These are phyloP conservation scores for Hypoxylon rickii DNA, from an alignment of 495 filamentous ascomycete species.

Conservation along the genomic window DNA sequence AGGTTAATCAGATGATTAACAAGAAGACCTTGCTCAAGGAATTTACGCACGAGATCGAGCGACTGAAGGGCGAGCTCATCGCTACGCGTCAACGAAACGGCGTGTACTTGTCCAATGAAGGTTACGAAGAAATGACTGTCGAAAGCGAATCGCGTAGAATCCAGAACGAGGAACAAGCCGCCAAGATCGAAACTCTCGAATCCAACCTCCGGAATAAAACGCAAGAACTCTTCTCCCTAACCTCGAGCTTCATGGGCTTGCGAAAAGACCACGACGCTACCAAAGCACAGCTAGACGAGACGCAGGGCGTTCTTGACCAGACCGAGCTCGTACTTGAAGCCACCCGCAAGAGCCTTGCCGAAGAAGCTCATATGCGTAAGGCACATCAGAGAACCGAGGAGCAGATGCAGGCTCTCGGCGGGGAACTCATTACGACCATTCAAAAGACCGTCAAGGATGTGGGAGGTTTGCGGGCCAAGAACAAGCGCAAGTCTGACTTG, in stretches of 20 bases:
- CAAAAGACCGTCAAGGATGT: slow-evolving; percentile 78
- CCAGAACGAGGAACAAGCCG: slow-evolving; percentile 86
- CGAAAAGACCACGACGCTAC: slow-evolving; percentile 86
- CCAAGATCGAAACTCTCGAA: slow-evolving; percentile 92
- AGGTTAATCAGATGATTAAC: slow-evolving; percentile 85
- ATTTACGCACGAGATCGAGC: slow-evolving; percentile 92
- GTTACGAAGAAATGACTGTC: slow-evolving; percentile 82
- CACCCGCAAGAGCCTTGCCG: slow-evolving; percentile 73
- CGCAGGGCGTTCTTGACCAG: slow-evolving; percentile 78
- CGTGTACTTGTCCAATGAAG: slow-evolving; percentile 85
- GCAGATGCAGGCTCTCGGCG: slow-evolving; percentile 70
- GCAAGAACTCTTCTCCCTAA: slow-evolving; percentile 84
- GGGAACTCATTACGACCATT: slow-evolving; percentile 74
- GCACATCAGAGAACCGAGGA: slow-evolving; percentile 87
- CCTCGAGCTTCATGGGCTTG: slow-evolving; percentile 78
- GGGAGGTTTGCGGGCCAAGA: slow-evolving; percentile 77
- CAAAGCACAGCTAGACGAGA: slow-evolving; percentile 70
- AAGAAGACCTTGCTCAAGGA: slow-evolving; percentile 91
- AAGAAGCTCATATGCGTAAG: slow-evolving; percentile 78
- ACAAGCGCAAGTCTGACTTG: slow-evolving; percentile 80
- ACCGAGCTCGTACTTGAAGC: slow-evolving; percentile 80
- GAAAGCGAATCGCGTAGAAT: slow-evolving; percentile 93
- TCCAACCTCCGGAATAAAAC: slow-evolving; percentile 85
- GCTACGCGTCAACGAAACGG: slow-evolving; percentile 92
- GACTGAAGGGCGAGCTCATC: slow-evolving; percentile 89